Evolutionary conservation across 2,329 filamentous ascomycete genomes (phyloP).

Genomic region (Pseudocercospora fijiensis): DNA sequence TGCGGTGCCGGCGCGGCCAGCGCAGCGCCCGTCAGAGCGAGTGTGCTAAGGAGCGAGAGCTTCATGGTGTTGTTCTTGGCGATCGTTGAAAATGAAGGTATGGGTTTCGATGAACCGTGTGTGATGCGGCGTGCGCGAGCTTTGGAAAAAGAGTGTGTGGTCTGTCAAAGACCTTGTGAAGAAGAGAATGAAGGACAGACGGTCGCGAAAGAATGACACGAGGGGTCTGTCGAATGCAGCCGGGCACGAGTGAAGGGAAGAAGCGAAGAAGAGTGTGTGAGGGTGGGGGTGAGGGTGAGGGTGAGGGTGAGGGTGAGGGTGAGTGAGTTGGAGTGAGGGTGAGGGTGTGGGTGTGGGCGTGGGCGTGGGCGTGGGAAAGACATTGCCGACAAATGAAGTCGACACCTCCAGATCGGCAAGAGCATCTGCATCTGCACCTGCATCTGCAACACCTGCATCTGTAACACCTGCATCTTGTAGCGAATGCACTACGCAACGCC

Average conservation of each 20-base stretch:
- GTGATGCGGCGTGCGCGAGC: neutral
- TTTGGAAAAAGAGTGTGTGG: neutral
- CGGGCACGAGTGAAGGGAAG: slow-evolving; percentile 12
- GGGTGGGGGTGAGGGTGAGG: neutral
- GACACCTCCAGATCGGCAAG: neutral
- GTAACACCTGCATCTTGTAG: slow-evolving; percentile 5
- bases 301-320: neutral
- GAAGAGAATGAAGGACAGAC: slow-evolving; percentile 9
- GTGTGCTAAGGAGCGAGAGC: slow-evolving; percentile 6
- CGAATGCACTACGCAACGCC: too few relatives aligned
- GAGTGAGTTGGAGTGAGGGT: neutral
- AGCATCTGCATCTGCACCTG: slow-evolving; percentile 5
- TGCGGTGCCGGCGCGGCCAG: slow-evolving; percentile 48
- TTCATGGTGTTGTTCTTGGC: neutral
- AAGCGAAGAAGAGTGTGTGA: slow-evolving; percentile 3
- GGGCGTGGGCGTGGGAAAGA: too few relatives aligned
- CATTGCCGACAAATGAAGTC: neutral
- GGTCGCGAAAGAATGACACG: slow-evolving; percentile 2
- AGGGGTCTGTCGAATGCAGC: slow-evolving; percentile 7
- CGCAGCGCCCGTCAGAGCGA: slow-evolving; percentile 49
- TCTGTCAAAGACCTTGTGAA: slow-evolving; percentile 3
- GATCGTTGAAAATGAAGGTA: slow-evolving; percentile 7
- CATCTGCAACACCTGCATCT: slow-evolving; percentile 4
- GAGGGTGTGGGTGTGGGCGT: neutral
- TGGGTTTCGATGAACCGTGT: neutral